Conservation (phyloP, 805 yeast genomes). For the Hanseniaspora pseudoguilliermondii region DNA sequence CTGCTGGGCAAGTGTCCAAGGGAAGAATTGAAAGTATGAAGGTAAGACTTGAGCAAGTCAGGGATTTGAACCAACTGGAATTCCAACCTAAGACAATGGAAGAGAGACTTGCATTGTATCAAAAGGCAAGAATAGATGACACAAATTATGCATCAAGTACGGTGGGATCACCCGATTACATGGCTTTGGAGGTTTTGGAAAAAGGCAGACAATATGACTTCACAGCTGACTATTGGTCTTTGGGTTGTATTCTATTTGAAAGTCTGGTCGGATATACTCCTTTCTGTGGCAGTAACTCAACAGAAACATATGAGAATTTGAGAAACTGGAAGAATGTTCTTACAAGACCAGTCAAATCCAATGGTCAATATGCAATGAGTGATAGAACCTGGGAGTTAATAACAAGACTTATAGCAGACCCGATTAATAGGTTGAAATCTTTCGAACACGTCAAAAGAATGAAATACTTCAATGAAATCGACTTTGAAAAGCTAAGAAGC, state of each 20-base stretch:
- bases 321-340: conserved; percentile 85
- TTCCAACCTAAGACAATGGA: conserved; percentile 59
- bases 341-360: conserved; percentile 80
- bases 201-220: conserved; percentile 79
- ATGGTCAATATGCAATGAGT: conserved; percentile 82
- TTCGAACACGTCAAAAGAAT: conserved; percentile 70
- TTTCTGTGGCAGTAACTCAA: conserved; percentile 82
- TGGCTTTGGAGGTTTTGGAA: conserved; percentile 94
- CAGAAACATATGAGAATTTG: conserved; percentile 87
- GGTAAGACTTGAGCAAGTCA: conserved; percentile 51
- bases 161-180: conserved; percentile 97
- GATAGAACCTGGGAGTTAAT: conserved; percentile 93
- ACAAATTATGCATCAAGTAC: conserved; percentile 84
- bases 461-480: conserved; percentile 73
- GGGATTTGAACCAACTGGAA: conserved; percentile 55
- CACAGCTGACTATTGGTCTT: conserved; percentile 97
- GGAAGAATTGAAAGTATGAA: conserved; percentile 91
- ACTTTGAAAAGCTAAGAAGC: conserved; percentile 57
- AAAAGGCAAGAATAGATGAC: conserved; percentile 60
- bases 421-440: conserved; percentile 57
- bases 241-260: conserved; percentile 95
- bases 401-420: conserved; percentile 65
- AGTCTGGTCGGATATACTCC: conserved; percentile 96
- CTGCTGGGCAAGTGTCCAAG: conserved; percentile 88
- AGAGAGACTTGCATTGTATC: conserved; percentile 79